Conservation (phyloP, 768 basidiomycete genomes). For the Hericium coralloides region DNA sequence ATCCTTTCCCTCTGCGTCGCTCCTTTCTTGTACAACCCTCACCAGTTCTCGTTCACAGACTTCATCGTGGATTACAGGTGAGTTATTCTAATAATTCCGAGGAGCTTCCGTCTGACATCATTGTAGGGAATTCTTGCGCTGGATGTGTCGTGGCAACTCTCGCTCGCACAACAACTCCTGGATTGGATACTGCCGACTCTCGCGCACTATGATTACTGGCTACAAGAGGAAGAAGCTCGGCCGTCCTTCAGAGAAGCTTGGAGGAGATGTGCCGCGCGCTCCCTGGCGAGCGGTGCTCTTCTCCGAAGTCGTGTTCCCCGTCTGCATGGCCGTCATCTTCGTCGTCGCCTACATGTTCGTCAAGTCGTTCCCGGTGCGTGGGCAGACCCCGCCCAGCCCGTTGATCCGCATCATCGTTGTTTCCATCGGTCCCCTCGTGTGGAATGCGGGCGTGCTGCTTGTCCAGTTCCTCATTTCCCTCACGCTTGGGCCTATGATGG, state of each 20-base stretch:
- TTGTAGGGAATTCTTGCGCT: conserved; percentile 86
- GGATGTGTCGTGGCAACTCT: conserved; percentile 99
- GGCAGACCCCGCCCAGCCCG: conserved; percentile 65
- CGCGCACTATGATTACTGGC: conserved; percentile 98
- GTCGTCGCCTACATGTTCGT: conserved; percentile 88
- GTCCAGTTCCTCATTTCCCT: conserved; percentile 85
- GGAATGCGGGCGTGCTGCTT: conserved; percentile 84
- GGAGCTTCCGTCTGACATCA: conserved; percentile 2
- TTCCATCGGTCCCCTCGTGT: conserved; percentile 89
- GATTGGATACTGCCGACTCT: conserved; percentile 98
- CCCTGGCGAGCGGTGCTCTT: conserved; percentile 85
- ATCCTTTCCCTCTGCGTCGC: conserved; percentile 87
- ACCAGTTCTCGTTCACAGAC: conserved; percentile 95
- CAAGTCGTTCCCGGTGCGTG: conserved; percentile 72
- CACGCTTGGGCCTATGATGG: conserved; percentile 88
- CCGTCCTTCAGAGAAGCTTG: conserved; percentile 94
- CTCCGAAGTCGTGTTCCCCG: conserved; percentile 80
- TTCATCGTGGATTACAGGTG: conserved; percentile 94
- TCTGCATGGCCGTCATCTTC: conserved; percentile 80
- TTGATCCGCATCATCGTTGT: conserved; percentile 91
- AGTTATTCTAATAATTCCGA: no score
- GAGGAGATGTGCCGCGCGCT: conserved; percentile 90
- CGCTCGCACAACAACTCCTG: conserved; percentile 96
- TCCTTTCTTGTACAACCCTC: conserved; percentile 99
- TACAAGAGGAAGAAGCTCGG: conserved; percentile 98